Evolutionary conservation across 2,329 filamentous ascomycete genomes (phyloP).

Genomic region (Aspergillus phoenicis): DNA sequence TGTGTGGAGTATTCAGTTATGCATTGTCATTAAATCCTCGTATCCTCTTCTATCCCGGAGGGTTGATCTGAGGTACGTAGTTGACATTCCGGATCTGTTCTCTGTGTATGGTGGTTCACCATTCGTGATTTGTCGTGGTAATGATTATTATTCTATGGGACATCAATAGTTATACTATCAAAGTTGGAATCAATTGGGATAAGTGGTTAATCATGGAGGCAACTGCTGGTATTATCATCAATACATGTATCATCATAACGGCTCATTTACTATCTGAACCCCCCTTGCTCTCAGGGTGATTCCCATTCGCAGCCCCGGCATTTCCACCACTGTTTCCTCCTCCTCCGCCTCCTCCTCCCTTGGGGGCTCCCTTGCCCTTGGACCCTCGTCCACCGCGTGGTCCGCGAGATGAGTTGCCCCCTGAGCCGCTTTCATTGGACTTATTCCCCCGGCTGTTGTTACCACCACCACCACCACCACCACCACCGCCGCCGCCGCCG

Average conservation of each 20-base stretch:
- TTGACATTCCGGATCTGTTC: too few relatives aligned
- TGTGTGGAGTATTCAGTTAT: too few relatives aligned
- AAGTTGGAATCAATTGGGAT: not conserved
- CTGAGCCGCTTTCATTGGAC: constrained; percentile 19
- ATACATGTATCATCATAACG: constrained; percentile 8
- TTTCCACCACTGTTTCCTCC: not conserved
- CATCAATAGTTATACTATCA: not conserved
- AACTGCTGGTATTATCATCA: constrained; percentile 13
- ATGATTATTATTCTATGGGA: too few relatives aligned
- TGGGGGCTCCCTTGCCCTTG: constrained; percentile 20
- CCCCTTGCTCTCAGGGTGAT: constrained; percentile 16
- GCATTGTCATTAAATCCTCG: too few relatives aligned
- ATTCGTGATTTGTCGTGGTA: too few relatives aligned
- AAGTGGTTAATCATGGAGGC: too few relatives aligned
- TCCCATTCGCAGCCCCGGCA: constrained; percentile 10
- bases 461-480: not conserved
- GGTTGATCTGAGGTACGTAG: too few relatives aligned
- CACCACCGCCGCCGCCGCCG: not conserved
- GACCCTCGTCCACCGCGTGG: constrained; percentile 23
- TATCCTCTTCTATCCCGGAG: too few relatives aligned
- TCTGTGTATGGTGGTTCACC: too few relatives aligned
- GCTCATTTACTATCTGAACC: constrained; percentile 22
- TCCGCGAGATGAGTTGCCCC: constrained; percentile 22
- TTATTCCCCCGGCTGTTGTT: constrained; percentile 15
- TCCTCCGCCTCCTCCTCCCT: constrained; percentile 11